Percentiles rank a stretch among this genome's conserved stretches.
These are phyloP conservation scores for Acer campestre DNA, from an alignment of 345 rosid genomes.

Conservation along the genomic window DNA sequence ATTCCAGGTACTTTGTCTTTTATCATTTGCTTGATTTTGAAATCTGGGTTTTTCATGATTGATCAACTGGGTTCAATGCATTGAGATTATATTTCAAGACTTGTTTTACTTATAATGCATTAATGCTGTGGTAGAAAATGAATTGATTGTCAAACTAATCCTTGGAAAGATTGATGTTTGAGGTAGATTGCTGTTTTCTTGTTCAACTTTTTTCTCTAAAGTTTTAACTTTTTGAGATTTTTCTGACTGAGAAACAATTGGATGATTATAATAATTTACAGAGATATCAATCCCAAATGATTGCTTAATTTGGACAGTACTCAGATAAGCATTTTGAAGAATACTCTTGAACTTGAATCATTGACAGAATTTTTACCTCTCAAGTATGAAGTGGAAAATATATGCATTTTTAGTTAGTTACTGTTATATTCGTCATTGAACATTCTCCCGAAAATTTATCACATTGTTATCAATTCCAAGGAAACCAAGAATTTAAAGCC, in stretches of 20 bases:
- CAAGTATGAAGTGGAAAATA: no score
- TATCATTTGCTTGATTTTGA: not conserved
- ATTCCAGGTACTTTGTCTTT: slow-evolving; percentile 28
- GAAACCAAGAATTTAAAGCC: not conserved
- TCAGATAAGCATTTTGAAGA: not conserved
- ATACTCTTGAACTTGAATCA: not conserved
- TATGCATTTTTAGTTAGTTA: not conserved
- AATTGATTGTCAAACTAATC: no score
- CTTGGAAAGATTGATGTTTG: no score
- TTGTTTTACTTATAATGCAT: no score
- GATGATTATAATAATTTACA: no score
- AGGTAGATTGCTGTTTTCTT: no score
- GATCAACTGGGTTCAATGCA: not conserved
- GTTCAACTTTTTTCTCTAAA: no score
- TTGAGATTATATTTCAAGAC: no score
- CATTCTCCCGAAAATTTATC: not conserved
- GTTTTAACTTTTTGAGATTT: not conserved
- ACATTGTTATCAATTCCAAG: not conserved
- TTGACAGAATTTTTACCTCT: not conserved
- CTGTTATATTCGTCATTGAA: not conserved
- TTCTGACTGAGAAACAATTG: not conserved
- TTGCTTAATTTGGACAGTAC: not conserved
- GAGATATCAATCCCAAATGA: no score
- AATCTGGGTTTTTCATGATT: not conserved
- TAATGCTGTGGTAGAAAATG: no score